Base-by-base conservation (phyloP, 2,329 filamentous ascomycete species). In the Alternaria sp. region DNA sequence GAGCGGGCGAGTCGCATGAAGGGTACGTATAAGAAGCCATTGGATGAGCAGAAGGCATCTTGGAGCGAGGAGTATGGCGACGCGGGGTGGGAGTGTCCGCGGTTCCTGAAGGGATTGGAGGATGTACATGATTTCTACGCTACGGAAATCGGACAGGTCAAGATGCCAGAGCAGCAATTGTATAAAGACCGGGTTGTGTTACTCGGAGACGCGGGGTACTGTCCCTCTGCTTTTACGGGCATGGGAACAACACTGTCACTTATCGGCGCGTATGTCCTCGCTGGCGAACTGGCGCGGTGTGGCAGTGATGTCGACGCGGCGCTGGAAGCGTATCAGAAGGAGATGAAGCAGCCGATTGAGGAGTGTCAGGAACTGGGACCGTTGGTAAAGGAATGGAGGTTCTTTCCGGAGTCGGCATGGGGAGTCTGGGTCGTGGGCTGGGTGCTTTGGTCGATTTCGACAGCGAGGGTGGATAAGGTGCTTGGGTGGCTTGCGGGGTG, bases 201-300 rank as follows among this genome's bases (percentile, higher is more conserved):
- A 0, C 61, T 88, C 0, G 87, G 87, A 0, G 87, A 90, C 65
- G 84, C 87, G 0, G 80, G 72, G 0, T 79, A 78, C 57, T 79
- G 44, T 65, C 71, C 46, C 36, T 61, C 54, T 6, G 68, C 72
- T 10, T 72, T 72, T 1, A 73, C 70, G 13, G 73, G 73, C 1
- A 61, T 70, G 28, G 74, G 75, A 0, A 73, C 73, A 1, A 77
- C 73, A 10, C 67, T 78, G 1, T 77, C 80, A 3, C 71, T 82
- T 7, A 61, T 78, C 4, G 81, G 81, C 0, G 76, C 75, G 0
- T 82, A 81, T 50, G 64, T 80, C 0, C 61, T 82, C n/a, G 78
- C 80, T 2, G 79, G 78, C 2, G 79, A 81, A 56, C 30, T 81
- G 3, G 60, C 65, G 6, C 57, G 55, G 30, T 44, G 63, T 12